Evolutionary conservation across 2,329 filamentous ascomycete genomes (phyloP).

Genomic region (Purpureocillium takamizusanense): DNA sequence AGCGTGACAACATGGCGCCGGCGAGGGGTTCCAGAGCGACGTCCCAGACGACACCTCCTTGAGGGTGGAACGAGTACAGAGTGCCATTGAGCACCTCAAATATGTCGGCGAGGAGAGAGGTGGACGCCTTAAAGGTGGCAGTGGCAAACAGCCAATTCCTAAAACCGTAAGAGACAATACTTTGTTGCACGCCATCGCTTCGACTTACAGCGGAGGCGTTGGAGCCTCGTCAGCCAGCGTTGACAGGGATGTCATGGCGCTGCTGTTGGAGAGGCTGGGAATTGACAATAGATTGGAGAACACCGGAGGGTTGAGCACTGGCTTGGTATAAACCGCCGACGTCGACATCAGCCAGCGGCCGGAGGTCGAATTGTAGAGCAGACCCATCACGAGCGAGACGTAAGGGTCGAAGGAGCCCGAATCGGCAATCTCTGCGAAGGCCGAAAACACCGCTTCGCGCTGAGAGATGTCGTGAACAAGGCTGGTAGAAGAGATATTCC

Average conservation of each 20-base stretch:
- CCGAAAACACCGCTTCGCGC: neutral
- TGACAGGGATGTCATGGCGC: no score
- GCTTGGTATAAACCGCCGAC: conserved; percentile 1
- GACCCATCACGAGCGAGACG: conserved; percentile 1
- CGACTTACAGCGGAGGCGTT: no score
- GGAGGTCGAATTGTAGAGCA: conserved; percentile 1
- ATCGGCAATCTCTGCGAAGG: conserved; percentile 1
- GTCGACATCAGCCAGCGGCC: neutral
- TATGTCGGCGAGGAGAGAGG: no score
- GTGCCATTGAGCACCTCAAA: conserved; percentile 1
- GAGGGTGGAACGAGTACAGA: neutral
- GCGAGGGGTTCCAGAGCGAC: conserved; percentile 2
- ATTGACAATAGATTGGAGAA: no score
- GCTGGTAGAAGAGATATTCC: neutral
- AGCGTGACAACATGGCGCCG: neutral
- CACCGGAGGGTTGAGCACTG: neutral
- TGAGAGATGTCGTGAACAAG: conserved; percentile 3
- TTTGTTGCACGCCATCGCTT: no score
- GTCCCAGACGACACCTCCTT: neutral
- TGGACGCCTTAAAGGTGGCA: no score
- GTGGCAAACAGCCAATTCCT: no score
- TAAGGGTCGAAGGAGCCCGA: neutral
- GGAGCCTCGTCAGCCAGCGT: no score
- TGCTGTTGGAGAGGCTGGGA: no score
- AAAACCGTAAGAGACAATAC: no score